A percentile compares a stretch with the other conserved stretches of the same genome.
phyloP scores from a whole-genome alignment of 202 grass and related monocot species.

The Schoenoplectus tabernaemontani region DNA sequence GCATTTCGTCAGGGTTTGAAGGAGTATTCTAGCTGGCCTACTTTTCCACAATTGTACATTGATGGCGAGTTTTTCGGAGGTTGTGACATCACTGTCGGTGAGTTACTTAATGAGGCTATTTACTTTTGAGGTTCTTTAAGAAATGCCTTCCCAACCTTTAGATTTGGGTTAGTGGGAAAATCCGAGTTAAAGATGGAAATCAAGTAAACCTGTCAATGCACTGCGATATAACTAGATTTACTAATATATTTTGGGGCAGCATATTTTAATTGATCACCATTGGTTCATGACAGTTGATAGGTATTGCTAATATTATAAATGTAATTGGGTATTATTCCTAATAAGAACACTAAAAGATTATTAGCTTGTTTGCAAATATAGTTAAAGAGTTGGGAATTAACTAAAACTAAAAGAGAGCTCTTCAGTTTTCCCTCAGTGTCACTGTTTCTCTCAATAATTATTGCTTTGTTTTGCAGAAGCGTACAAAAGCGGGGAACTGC shows the following conservation, averaged over 20 bases:
- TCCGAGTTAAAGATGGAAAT: not conserved
- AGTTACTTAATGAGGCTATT: not conserved
- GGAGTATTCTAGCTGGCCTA: slow-evolving; percentile 92
- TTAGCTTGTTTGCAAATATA: not conserved
- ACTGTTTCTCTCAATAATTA: slow-evolving; percentile 2
- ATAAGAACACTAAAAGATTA: not conserved
- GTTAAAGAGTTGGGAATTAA: not conserved
- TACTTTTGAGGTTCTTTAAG: not conserved
- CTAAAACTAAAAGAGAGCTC: not conserved
- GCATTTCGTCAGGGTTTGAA: slow-evolving; percentile 70
- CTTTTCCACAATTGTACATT: slow-evolving; percentile 93
- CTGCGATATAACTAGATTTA: not conserved
- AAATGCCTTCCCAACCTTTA: not conserved
- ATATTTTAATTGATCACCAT: not conserved
- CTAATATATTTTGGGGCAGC: not conserved
- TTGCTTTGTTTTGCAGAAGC: slow-evolving; percentile 41
- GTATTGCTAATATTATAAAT: not conserved
- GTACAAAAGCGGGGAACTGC: slow-evolving; percentile 69
- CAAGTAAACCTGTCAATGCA: not conserved
- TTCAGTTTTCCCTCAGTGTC: not conserved
- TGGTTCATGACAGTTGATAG: not conserved
- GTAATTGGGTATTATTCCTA: not conserved
- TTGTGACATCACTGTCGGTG: slow-evolving; percentile 77
- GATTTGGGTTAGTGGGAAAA: not conserved
- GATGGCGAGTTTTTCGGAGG: slow-evolving; percentile 85